Conservation (phyloP, 192 early-diverging fungal species). For the Coemansia interrupta region DNA sequence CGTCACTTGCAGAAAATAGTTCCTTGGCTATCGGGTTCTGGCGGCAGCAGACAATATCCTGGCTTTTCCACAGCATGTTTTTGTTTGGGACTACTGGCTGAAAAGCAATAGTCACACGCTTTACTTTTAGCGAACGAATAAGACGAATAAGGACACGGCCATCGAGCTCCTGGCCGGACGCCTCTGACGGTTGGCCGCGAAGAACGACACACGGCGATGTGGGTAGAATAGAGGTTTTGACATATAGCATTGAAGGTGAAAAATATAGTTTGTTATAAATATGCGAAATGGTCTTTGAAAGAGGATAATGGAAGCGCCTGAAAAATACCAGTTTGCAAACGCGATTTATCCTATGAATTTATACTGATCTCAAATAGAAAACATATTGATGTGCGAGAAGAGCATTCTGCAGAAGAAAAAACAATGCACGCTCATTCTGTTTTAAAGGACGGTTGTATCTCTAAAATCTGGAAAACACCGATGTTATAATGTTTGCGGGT, state of each 20-base stretch:
- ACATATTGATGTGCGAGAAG: too few relatives aligned
- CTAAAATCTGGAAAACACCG: too few relatives aligned
- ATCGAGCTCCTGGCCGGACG: constrained; percentile 22
- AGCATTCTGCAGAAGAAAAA: too few relatives aligned
- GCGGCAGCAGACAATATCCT: constrained; percentile 1
- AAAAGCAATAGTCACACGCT: constrained; percentile 15
- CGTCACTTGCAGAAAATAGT: constrained; percentile 23
- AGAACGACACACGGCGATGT: constrained; percentile 15
- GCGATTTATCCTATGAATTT: background rate
- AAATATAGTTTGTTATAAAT: constrained; percentile 2
- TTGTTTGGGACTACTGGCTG: constrained; percentile 6
- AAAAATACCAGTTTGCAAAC: background rate
- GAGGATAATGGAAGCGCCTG: background rate
- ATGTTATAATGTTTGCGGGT: too few relatives aligned
- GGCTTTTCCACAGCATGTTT: constrained; percentile 2
- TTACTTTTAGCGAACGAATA: constrained; percentile 32
- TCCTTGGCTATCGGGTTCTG: constrained; percentile 10
- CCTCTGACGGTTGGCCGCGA: constrained; percentile 30
- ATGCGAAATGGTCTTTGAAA: background rate
- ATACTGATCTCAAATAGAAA: background rate
- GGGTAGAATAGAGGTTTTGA: constrained; percentile 30
- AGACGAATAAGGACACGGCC: constrained; percentile 39
- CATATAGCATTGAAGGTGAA: constrained; percentile 21
- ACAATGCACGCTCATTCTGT: too few relatives aligned
- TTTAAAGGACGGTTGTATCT: too few relatives aligned